phyloP scores from a whole-genome alignment of 2,329 filamentous ascomycete species.

The Apiospora marii region DNA sequence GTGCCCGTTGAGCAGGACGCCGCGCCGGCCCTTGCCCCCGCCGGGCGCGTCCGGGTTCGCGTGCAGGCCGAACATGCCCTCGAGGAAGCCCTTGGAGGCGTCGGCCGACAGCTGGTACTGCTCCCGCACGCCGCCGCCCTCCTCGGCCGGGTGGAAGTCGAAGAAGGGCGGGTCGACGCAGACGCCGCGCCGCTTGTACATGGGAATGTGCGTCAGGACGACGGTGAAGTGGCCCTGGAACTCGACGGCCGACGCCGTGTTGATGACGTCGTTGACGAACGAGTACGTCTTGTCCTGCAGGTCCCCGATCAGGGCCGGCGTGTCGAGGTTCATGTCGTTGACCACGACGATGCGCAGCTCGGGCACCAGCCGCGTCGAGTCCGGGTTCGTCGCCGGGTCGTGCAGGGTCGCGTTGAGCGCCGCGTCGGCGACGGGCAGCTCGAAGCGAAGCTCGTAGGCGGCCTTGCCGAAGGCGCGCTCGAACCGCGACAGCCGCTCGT shows the following conservation, averaged over 20 bases:
- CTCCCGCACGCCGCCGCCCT: conserved; percentile 79
- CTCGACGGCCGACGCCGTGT: conserved; percentile 66
- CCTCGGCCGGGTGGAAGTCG: conserved; percentile 72
- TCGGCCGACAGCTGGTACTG: conserved; percentile 87
- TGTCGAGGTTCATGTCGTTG: conserved; percentile 94
- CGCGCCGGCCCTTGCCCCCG: conserved; percentile 71
- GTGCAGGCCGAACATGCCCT: conserved; percentile 83
- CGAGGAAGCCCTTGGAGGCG: conserved; percentile 77
- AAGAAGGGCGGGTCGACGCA: conserved; percentile 89
- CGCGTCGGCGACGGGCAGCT: conserved; percentile 57
- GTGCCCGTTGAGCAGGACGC: conserved; percentile 89
- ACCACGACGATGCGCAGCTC: conserved; percentile 84
- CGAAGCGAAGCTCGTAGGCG: conserved; percentile 88
- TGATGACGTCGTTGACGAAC: conserved; percentile 77
- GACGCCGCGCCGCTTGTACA: conserved; percentile 82
- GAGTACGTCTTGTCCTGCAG: conserved; percentile 80
- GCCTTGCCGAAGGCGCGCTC: conserved; percentile 84
- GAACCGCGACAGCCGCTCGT: conserved; percentile 79
- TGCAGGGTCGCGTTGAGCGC: conserved; percentile 50
- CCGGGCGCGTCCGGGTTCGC: conserved; percentile 65
- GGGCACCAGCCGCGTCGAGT: conserved; percentile 61
- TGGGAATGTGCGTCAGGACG: conserved; percentile 88
- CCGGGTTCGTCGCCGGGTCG: conserved; percentile 51
- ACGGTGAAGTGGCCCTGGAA: conserved; percentile 76
- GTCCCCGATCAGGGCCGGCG: conserved; percentile 70